Evolutionary conservation across 192 early-diverging fungal genomes (phyloP).

Genomic region (Fimicolochytrium jonesii): DNA sequence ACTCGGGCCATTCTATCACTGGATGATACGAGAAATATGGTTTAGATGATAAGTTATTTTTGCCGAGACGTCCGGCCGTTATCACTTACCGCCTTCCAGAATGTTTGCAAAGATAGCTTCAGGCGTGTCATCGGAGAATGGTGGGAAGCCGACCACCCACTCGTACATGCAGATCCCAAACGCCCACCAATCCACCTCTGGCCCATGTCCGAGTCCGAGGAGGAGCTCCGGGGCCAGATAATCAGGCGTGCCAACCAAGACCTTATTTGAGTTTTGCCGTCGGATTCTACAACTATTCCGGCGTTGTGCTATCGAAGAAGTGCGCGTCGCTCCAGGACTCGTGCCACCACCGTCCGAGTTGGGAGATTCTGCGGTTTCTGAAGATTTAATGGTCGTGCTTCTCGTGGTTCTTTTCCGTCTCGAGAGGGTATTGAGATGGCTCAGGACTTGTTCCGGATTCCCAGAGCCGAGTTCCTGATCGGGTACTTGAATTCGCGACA

Average conservation of each 20-base stretch:
- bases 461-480: slow-evolving; percentile 35
- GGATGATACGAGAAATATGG: no score
- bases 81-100: slow-evolving; percentile 52
- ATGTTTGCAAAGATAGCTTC: slow-evolving; percentile 88
- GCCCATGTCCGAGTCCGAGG: slow-evolving; percentile 76
- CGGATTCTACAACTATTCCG: background rate
- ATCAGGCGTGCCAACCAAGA: slow-evolving; percentile 79
- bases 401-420: background rate
- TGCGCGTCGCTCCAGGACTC: no score
- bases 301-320: no score
- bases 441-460: slow-evolving; percentile 11
- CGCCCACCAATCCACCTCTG: slow-evolving; percentile 95
- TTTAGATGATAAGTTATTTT: background rate
- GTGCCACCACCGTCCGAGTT: no score
- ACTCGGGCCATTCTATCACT: slow-evolving; percentile 67
- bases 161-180: slow-evolving; percentile 90
- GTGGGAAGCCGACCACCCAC: slow-evolving; percentile 83
- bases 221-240: slow-evolving; percentile 92
- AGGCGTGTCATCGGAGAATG: slow-evolving; percentile 82
- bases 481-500: slow-evolving; percentile 74
- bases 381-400: slow-evolving; percentile 23
- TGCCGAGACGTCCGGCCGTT: no score
- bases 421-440: slow-evolving; percentile 6
- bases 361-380: no score
- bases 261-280: slow-evolving; percentile 24